Evolutionary conservation across 2,329 filamentous ascomycete genomes (phyloP).

Genomic region (Knufia petricola): DNA sequence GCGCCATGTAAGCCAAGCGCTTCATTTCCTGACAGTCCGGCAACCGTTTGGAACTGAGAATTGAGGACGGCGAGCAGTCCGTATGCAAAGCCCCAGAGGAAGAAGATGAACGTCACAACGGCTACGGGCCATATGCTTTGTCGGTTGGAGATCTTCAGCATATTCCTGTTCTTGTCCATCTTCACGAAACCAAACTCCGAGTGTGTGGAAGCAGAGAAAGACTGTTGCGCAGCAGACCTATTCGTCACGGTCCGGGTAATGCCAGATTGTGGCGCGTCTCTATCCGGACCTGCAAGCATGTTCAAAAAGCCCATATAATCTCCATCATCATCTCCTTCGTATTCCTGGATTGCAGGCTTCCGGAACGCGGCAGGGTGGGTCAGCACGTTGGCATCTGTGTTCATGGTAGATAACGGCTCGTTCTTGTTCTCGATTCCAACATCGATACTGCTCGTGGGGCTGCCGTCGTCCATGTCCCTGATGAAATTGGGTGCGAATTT

Average conservation of each 20-base stretch:
- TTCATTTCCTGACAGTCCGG: conserved; percentile 38
- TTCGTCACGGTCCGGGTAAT: conserved; percentile 7
- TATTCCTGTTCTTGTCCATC: conserved; percentile 46
- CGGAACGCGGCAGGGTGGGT: conserved; percentile 23
- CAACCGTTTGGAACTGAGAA: conserved; percentile 46
- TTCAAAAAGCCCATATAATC: conserved; percentile 23
- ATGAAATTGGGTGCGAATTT: conserved; percentile 49
- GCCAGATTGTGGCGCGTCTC: conserved; percentile 3
- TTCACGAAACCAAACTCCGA: conserved; percentile 55
- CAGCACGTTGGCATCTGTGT: conserved; percentile 16
- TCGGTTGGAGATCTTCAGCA: conserved; percentile 47
- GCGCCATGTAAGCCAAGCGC: conserved; percentile 47
- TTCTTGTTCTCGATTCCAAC: conserved; percentile 3
- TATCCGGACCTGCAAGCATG: conserved; percentile 18
- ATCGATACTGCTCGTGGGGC: conserved; percentile 12
- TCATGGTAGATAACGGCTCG: conserved; percentile 5
- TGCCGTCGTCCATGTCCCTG: conserved; percentile 35
- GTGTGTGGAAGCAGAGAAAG: conserved; percentile 20
- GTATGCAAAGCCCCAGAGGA: conserved; percentile 86
- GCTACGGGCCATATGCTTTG: conserved; percentile 50
- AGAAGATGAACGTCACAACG: conserved; percentile 69
- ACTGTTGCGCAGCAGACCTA: conserved; percentile 27
- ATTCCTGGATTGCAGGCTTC: conserved; percentile 15
- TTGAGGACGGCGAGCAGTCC: conserved; percentile 78
- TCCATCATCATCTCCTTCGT: conserved; percentile 18